Percentiles rank a stretch among this genome's conserved stretches.
These are phyloP conservation scores for Rosa lucieae DNA, from an alignment of 306 rosid genomes.

Conservation along the genomic window DNA sequence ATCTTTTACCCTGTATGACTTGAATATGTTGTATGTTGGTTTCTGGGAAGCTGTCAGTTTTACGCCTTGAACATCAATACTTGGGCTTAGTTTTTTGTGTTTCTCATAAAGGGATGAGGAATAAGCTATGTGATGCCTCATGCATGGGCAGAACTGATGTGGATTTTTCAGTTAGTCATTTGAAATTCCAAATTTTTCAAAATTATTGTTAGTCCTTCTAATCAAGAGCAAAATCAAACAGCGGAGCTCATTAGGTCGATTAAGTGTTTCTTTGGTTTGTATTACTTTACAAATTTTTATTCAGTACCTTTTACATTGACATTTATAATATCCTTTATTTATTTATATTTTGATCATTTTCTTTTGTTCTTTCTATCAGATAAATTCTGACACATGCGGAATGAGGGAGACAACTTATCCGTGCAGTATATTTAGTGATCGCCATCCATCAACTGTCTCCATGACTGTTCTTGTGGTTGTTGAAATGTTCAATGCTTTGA, in stretches of 20 bases:
- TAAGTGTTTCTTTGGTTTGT: background rate
- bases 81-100: background rate
- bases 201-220: background rate
- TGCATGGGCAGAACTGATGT: background rate
- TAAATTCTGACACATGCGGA: constrained; percentile 85
- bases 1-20: background rate
- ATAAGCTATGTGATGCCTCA: background rate
- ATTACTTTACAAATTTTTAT: background rate
- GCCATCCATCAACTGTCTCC: constrained; percentile 93
- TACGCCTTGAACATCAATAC: background rate
- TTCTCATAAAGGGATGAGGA: background rate
- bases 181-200: background rate
- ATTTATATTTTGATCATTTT: background rate
- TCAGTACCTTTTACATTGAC: background rate
- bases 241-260: background rate
- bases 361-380: constrained; percentile 40
- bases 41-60: background rate
- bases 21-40: background rate
- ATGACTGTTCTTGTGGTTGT: constrained; percentile 99
- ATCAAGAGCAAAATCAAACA: background rate
- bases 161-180: constrained; percentile 7
- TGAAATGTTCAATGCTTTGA: constrained; percentile 98
- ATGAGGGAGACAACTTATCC: constrained; percentile 84
- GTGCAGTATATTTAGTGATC: constrained; percentile 92
- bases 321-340: background rate